Percentiles rank a stretch among this genome's conserved stretches.
These are phyloP conservation scores for Verticillium alfalfae DNA, from an alignment of 2,329 filamentous ascomycete species.

Conservation along the genomic window DNA sequence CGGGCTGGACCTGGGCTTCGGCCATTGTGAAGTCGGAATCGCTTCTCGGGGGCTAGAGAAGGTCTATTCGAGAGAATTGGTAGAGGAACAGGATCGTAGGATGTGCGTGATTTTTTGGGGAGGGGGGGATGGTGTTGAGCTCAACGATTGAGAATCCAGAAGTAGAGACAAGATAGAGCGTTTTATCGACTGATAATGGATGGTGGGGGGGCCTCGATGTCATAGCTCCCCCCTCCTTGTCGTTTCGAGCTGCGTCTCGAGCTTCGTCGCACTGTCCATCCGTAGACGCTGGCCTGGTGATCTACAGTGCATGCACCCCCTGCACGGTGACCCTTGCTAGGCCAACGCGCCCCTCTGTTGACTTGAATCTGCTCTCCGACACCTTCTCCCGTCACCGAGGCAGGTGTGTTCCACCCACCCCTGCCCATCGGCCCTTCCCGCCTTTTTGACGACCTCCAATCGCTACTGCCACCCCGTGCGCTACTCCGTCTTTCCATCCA, in stretches of 20 bases:
- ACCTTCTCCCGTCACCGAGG: neutral
- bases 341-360: slow-evolving; percentile 11
- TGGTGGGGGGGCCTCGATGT: neutral
- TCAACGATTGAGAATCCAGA: slow-evolving; percentile 10
- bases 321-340: neutral
- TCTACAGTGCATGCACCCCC: neutral
- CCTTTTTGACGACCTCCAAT: neutral
- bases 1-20: slow-evolving; percentile 38
- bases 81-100: slow-evolving; percentile 3
- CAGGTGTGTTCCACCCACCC: too few species aligned
- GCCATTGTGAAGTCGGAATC: slow-evolving; percentile 32
- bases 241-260: slow-evolving; percentile 5
- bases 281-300: fast-evolving
- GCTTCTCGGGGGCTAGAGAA: slow-evolving; percentile 1
- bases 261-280: slow-evolving; percentile 2
- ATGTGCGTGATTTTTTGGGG: slow-evolving; percentile 28
- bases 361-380: slow-evolving; percentile 7
- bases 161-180: neutral
- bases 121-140: slow-evolving; percentile 16
- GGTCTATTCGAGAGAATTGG: neutral
- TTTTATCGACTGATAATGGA: slow-evolving; percentile 2
- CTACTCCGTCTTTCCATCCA: too few species aligned
- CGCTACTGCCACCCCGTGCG: neutral
- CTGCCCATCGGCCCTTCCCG: neutral
- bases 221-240: neutral